Evolutionary conservation across 345 rosid species (phyloP).

Genomic region (Dipteronia sinensis): DNA sequence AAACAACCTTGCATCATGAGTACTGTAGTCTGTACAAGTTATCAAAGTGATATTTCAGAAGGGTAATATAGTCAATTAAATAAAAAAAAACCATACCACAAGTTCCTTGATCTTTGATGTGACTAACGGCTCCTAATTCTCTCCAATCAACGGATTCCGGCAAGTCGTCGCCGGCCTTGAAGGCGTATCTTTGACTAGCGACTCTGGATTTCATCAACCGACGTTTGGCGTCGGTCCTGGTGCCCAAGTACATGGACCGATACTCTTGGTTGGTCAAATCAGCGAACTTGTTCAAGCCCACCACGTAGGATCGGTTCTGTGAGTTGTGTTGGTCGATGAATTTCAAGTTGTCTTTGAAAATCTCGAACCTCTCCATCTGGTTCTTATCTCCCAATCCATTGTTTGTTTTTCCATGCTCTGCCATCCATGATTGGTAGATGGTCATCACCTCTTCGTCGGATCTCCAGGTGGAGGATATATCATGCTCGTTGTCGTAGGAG

Average conservation of each 20-base stretch:
- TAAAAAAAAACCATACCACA: slow-evolving; percentile 50
- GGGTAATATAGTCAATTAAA: background rate
- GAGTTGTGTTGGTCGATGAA: slow-evolving; percentile 74
- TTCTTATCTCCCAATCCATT: slow-evolving; percentile 51
- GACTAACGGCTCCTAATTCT: slow-evolving; percentile 64
- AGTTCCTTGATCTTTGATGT: slow-evolving; percentile 78
- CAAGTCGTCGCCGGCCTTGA: slow-evolving; percentile 40
- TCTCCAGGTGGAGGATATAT: slow-evolving; percentile 47
- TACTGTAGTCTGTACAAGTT: too few relatives aligned
- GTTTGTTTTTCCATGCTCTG: slow-evolving; percentile 56
- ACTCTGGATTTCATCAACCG: slow-evolving; percentile 50
- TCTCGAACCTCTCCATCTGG: slow-evolving; percentile 51
- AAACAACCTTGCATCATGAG: background rate
- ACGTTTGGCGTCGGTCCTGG: slow-evolving; percentile 40
- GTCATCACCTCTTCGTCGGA: slow-evolving; percentile 67
- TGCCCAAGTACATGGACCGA: slow-evolving; percentile 53
- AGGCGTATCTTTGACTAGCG: slow-evolving; percentile 41
- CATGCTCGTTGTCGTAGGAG: slow-evolving; percentile 33
- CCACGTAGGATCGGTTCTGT: slow-evolving; percentile 51
- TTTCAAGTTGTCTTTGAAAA: slow-evolving; percentile 78
- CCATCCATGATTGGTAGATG: slow-evolving; percentile 67
- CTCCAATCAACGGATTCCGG: slow-evolving; percentile 90
- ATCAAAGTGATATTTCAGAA: background rate
- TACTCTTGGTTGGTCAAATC: slow-evolving; percentile 88
- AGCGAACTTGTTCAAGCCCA: slow-evolving; percentile 76